phyloP scores from a whole-genome alignment of 768 basidiomycete genomes.

The Gyrodon lividus region DNA sequence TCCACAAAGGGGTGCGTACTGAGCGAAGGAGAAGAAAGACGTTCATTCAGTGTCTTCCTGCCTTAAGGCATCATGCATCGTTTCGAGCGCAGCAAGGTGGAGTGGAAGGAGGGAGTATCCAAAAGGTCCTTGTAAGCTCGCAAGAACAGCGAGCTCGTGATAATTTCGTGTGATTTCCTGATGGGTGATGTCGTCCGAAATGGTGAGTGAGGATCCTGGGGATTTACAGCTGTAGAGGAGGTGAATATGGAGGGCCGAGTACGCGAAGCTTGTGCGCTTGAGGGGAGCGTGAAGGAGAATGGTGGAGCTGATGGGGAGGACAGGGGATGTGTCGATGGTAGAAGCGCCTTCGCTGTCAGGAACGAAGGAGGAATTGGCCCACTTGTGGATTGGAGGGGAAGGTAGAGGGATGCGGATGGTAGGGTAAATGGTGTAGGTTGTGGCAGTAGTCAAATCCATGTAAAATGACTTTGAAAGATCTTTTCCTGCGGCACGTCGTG shows the following conservation, averaged over 20 bases:
- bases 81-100: constrained; percentile 71
- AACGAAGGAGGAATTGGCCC: constrained; percentile 29
- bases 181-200: constrained; percentile 33
- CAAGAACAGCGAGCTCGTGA: constrained; percentile 66
- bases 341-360: constrained; percentile 31
- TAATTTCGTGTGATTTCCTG: constrained; percentile 67
- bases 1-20: no score
- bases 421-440: constrained; percentile 52
- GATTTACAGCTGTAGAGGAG: constrained; percentile 53
- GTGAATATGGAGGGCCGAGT: constrained; percentile 58
- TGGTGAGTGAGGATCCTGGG: constrained; percentile 36
- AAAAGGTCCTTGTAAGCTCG: constrained; percentile 41
- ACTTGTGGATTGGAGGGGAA: constrained; percentile 32
- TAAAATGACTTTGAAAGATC: constrained; percentile 30
- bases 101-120: constrained; percentile 61
- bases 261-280: constrained; percentile 38
- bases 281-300: constrained; percentile 56
- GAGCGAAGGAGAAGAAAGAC: not conserved
- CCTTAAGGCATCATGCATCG: constrained; percentile 47
- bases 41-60: constrained; percentile 27
- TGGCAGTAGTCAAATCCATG: constrained; percentile 36
- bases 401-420: constrained; percentile 42
- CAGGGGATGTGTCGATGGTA: constrained; percentile 33
- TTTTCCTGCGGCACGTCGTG: constrained; percentile 32
- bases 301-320: constrained; percentile 57